These are phyloP conservation scores for Rhododendron mucronatum DNA, from an alignment of 148 eudicot species.

Conservation along the genomic window DNA sequence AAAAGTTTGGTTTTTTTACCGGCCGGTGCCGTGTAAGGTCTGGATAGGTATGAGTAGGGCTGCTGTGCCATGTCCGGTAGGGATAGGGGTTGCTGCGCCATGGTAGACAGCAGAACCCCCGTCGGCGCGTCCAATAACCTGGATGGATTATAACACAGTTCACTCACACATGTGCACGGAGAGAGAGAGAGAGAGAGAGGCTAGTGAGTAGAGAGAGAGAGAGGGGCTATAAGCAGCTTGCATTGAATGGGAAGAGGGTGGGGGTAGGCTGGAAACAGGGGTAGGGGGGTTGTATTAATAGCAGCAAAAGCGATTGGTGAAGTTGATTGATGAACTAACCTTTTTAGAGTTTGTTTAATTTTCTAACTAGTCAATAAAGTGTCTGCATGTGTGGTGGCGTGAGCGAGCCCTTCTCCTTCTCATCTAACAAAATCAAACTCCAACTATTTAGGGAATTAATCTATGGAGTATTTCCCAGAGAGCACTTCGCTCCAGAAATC, in stretches of 20 bases:
- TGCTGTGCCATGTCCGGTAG: too few relatives aligned
- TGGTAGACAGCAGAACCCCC: too few relatives aligned
- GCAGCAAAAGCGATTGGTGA: constrained; percentile 8
- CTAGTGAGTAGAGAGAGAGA: too few relatives aligned
- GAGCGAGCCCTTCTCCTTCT: neutral
- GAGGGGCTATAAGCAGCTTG: neutral
- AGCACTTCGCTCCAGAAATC: neutral
- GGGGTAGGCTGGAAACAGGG: constrained; percentile 3
- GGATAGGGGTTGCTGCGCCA: too few relatives aligned
- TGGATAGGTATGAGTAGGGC: too few relatives aligned
- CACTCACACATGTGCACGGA: neutral
- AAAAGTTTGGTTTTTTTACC: too few relatives aligned
- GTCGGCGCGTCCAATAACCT: neutral
- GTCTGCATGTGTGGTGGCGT: neutral
- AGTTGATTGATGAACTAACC: constrained; percentile 11
- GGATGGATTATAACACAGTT: neutral
- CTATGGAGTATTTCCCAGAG: too few relatives aligned
- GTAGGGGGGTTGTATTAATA: neutral
- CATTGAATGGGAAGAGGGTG: constrained; percentile 8
- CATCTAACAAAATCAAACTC: neutral
- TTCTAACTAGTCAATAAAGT: neutral
- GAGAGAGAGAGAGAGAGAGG: neutral
- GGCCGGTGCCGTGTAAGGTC: too few relatives aligned
- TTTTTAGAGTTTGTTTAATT: too few relatives aligned
- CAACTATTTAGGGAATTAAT: neutral